A percentile compares a stretch with the other conserved stretches of the same genome.
phyloP scores from a whole-genome alignment of 2,329 filamentous ascomycete genomes.

The Chaetomium olivaceum region DNA sequence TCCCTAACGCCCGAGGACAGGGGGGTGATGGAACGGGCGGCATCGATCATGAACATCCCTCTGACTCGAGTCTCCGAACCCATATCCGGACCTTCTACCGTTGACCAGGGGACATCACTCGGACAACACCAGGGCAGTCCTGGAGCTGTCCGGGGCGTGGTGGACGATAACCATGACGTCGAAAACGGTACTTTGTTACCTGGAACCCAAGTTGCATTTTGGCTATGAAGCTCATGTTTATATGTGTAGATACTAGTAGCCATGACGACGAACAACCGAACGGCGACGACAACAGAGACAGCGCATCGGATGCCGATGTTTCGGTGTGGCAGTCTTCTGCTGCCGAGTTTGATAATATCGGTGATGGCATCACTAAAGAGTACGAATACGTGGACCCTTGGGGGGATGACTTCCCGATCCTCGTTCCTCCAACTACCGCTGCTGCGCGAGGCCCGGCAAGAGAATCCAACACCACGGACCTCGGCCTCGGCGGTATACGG shows the following conservation, averaged over 20 bases:
- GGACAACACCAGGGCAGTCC: no score
- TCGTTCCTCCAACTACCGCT: not conserved
- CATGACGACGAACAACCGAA: not conserved
- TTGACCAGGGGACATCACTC: not conserved
- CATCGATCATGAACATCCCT: not conserved
- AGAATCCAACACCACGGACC: not conserved
- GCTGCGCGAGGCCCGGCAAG: not conserved
- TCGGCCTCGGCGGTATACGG: not conserved
- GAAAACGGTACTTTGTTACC: not conserved
- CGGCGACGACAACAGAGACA: constrained; percentile 2
- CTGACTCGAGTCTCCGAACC: not conserved
- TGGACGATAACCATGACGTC: not conserved
- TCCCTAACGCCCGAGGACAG: constrained; percentile 8
- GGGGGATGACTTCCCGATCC: not conserved
- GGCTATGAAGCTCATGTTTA: not conserved
- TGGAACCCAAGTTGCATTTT: not conserved
- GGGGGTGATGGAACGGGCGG: constrained; percentile 1
- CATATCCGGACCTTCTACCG: not conserved
- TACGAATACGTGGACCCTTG: constrained; percentile 1
- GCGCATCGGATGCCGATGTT: not conserved
- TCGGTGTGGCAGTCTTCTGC: not conserved
- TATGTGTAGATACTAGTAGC: not conserved
- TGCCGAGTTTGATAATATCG: not conserved
- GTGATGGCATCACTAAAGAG: not conserved
- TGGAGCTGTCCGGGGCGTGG: not conserved